Conservation (phyloP, 306 rosid species). For the Cucurbita argyrosperma region DNA sequence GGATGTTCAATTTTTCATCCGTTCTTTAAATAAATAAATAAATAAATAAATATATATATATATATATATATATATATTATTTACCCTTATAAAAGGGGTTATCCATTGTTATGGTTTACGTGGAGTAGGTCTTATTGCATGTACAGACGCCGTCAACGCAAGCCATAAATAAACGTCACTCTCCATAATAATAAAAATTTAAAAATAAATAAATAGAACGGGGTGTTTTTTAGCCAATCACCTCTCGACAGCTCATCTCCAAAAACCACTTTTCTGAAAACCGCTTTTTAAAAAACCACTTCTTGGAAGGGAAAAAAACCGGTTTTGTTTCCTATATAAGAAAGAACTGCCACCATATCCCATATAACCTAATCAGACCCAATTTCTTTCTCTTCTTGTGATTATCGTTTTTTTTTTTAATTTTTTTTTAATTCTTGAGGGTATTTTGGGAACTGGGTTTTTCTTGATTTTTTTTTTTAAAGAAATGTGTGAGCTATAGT, state of each 20-base stretch:
- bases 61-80: too few relatives aligned
- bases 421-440: not conserved
- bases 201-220: too few relatives aligned
- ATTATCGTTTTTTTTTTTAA: not conserved
- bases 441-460: not conserved
- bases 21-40: too few relatives aligned
- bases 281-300: not conserved
- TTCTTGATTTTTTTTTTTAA: not conserved
- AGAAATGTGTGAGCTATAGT: too few relatives aligned
- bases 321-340: not conserved
- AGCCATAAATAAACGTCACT: not conserved
- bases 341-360: not conserved
- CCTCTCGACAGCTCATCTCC: constrained; percentile 37
- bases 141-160: not conserved
- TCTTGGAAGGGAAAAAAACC: too few relatives aligned
- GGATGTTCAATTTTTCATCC: too few relatives aligned
- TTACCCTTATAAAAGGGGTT: too few relatives aligned
- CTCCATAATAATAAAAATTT: too few relatives aligned
- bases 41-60: too few relatives aligned
- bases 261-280: constrained; percentile 6
- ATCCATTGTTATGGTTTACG: not conserved
- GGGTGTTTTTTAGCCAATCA: constrained; percentile 12
- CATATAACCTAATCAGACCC: not conserved
- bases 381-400: constrained; percentile 5
- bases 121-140: not conserved